Base-by-base conservation (phyloP, 2,329 filamentous ascomycete genomes). In the Colletotrichum neosansevieriae region DNA sequence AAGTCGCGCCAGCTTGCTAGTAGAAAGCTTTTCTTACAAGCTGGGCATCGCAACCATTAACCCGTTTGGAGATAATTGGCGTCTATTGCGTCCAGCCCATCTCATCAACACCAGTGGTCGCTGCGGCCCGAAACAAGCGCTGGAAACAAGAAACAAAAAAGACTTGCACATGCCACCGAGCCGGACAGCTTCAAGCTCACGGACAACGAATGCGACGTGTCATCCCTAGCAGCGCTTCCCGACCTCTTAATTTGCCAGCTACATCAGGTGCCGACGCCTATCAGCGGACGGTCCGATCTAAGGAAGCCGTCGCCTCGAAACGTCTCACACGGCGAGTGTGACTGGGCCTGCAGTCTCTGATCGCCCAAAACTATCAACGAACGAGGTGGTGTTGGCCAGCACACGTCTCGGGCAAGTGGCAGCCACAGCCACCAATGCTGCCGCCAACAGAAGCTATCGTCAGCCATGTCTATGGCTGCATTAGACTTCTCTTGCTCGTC, bases 41-140 rank as follows among this genome's bases (percentile, higher is more conserved):
- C 29, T 63, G 59, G 63, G n/a, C 58, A 56, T 57, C 58, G 58
- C 63, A 19, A 63, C n/a, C 19, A 40, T 34, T 57, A 50, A 6
- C 44, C 49, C 32, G 15, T 50, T 67, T 19, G 29, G 15, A 21
- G 40, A 32, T 15, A 15, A 24, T 34, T 7, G 36, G 24, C 50
- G 29, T 56, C 24, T 62, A 13, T n/a, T 47, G 56, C 56, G 42
- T 29, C 40, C 24, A 13, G 42, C n/a, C 40, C 24, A 13, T 45
- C 29, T 40, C 24, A 47, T 40, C 24, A n/a, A n/a, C n/a, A 45
- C 40, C 44, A 47, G 13, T n/a, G 21, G 51, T 34, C 51, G 38
- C 38, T 56, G n/a, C 47, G 21, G 32, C 42, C 38, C 65, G 65
- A 65, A 68, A 65, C 65, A 68, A 65, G 60, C 60, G 65, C 65